These are phyloP conservation scores for Cordyceps farinosa DNA, from an alignment of 2,329 filamentous ascomycete species.

Conservation along the genomic window DNA sequence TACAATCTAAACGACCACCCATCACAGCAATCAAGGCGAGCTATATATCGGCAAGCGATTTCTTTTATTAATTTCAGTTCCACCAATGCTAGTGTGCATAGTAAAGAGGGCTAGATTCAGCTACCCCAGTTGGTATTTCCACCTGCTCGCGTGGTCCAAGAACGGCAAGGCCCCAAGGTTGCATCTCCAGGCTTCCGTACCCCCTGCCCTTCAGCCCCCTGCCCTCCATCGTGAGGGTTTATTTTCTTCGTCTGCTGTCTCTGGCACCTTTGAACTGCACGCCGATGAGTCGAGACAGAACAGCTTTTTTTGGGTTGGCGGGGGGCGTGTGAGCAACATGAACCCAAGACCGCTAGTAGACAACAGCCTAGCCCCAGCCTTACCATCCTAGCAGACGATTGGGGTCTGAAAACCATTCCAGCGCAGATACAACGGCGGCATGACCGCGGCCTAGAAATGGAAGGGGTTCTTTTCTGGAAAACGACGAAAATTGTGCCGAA, in stretches of 20 bases:
- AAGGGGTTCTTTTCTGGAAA: neutral
- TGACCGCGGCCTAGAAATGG: neutral
- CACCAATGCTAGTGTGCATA: no score
- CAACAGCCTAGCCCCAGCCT: conserved; percentile 1
- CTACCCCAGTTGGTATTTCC: neutral
- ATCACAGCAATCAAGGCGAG: no score
- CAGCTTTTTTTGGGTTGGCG: neutral
- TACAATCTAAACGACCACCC: no score
- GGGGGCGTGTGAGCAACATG: conserved; percentile 1
- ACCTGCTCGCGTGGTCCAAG: neutral
- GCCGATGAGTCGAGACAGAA: neutral
- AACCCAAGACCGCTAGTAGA: neutral
- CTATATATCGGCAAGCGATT: neutral
- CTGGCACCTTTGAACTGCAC: neutral
- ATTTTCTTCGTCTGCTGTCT: neutral
- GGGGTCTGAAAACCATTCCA: neutral
- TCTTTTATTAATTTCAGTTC: no score
- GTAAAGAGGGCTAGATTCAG: neutral
- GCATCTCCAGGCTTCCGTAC: neutral
- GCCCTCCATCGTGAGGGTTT: neutral
- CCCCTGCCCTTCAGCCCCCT: neutral
- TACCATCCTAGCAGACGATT: neutral
- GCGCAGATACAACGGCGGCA: neutral
- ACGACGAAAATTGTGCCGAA: neutral
- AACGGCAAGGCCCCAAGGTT: neutral